Evolutionary conservation across 305 asterid genomes (phyloP).

Genomic region (Galium porrigens): DNA sequence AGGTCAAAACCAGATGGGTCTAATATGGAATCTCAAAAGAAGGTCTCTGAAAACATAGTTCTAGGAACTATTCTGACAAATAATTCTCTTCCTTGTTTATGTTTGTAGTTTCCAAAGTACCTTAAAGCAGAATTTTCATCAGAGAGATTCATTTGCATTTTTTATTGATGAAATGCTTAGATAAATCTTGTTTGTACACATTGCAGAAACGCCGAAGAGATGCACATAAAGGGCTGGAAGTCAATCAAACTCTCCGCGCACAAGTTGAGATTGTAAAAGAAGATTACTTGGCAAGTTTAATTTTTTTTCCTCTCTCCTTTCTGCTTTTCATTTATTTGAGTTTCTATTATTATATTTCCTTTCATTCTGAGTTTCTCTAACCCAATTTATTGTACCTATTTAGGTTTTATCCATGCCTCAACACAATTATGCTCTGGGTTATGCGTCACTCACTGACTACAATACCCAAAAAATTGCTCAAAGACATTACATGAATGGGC

Average conservation of each 20-base stretch:
- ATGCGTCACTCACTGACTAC: slow-evolving; percentile 67
- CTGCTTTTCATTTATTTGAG: not conserved
- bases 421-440: slow-evolving; percentile 48
- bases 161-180: slow-evolving; percentile 1
- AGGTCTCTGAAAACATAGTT: slow-evolving; percentile 29
- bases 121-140: not conserved
- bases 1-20: slow-evolving; percentile 30
- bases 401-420: slow-evolving; percentile 84
- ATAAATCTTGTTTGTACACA: slow-evolving; percentile 13
- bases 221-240: slow-evolving; percentile 43
- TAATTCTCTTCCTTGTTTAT: slow-evolving; percentile 6
- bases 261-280: slow-evolving; percentile 75
- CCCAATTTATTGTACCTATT: not conserved
- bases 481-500: slow-evolving; percentile 51
- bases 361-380: not conserved
- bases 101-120: not conserved
- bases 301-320: not conserved
- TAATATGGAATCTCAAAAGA: slow-evolving; percentile 25
- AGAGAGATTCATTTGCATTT: slow-evolving; percentile 1
- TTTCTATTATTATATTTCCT: slow-evolving; percentile 2
- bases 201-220: slow-evolving; percentile 71
- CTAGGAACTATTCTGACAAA: not conserved
- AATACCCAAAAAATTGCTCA: slow-evolving; percentile 65
- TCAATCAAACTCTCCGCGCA: slow-evolving; percentile 60
- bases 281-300: slow-evolving; percentile 57